These are phyloP conservation scores for Sporothrix dimorphospora DNA, from an alignment of 2,329 filamentous ascomycete species.

Conservation along the genomic window DNA sequence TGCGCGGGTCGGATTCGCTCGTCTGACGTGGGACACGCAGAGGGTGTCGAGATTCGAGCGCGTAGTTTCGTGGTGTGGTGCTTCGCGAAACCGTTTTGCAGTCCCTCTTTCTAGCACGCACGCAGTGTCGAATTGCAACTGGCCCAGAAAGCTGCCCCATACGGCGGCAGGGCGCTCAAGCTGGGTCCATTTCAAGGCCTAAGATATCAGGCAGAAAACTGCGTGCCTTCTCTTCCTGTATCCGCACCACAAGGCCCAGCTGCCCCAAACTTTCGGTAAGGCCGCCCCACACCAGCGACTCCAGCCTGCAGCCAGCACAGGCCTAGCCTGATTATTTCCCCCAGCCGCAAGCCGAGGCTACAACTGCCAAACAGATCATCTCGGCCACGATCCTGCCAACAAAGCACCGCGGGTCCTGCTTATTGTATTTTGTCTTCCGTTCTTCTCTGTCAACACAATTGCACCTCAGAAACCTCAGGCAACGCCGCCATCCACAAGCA, in stretches of 20 bases:
- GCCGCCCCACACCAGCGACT: background rate
- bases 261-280: constrained; percentile 1
- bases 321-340: background rate
- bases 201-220: background rate
- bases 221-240: too few species aligned
- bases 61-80: constrained; percentile 7
- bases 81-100: background rate
- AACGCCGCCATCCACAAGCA: constrained; percentile 9
- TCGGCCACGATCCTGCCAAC: background rate
- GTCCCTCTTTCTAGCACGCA: background rate
- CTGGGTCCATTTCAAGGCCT: background rate
- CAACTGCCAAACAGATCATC: background rate
- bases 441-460: background rate
- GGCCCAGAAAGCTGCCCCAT: constrained; percentile 3
- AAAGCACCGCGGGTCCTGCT: background rate
- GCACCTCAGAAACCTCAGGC: background rate
- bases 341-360: constrained; percentile 31
- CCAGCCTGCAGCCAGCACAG: background rate
- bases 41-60: background rate
- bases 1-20: background rate
- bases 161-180: background rate
- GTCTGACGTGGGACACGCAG: constrained; percentile 16
- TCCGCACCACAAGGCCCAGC: background rate
- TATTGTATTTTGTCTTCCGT: background rate
- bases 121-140: background rate